Percentiles rank a stretch among this genome's conserved stretches.
Conservation (phyloP, 2,329 filamentous ascomycete genomes). For the Aphanocladium album region DNA sequence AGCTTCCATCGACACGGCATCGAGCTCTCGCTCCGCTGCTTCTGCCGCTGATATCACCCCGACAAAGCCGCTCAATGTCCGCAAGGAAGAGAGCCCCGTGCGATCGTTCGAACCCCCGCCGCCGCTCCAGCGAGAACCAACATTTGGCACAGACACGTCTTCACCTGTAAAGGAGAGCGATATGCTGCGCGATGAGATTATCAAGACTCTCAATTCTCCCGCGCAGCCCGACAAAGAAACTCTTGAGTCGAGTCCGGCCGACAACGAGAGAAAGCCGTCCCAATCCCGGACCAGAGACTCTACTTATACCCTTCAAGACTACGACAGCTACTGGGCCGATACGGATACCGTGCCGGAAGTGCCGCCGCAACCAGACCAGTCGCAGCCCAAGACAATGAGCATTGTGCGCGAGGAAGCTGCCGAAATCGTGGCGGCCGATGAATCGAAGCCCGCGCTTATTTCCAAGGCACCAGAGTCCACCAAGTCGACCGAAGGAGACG, state of each 20-base stretch:
- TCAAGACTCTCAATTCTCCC: conserved; percentile 57
- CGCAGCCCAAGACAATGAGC: not conserved
- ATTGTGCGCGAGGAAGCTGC: not conserved
- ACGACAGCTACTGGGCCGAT: conserved; percentile 62
- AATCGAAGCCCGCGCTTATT: not conserved
- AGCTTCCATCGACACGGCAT: not conserved
- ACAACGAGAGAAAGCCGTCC: not conserved
- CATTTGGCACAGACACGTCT: conserved; percentile 44
- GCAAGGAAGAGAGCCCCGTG: conserved; percentile 28
- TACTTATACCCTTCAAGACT: conserved; percentile 59
- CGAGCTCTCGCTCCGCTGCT: not conserved
- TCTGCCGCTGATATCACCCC: conserved; percentile 28
- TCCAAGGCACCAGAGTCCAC: not conserved
- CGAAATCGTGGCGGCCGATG: not conserved
- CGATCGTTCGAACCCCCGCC: conserved; percentile 31
- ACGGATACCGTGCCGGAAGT: conserved; percentile 8
- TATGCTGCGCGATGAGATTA: conserved; percentile 66
- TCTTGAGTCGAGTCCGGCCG: not conserved
- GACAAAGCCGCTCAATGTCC: conserved; percentile 42
- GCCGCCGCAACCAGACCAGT: not conserved
- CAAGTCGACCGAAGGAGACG: not conserved
- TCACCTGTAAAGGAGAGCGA: conserved; percentile 65
- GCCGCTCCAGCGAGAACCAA: conserved; percentile 36
- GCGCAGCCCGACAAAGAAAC: not conserved
- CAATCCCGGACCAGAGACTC: conserved; percentile 42